Conservation (phyloP, 306 rosid species). For the Gastrolobium bilobum region DNA sequence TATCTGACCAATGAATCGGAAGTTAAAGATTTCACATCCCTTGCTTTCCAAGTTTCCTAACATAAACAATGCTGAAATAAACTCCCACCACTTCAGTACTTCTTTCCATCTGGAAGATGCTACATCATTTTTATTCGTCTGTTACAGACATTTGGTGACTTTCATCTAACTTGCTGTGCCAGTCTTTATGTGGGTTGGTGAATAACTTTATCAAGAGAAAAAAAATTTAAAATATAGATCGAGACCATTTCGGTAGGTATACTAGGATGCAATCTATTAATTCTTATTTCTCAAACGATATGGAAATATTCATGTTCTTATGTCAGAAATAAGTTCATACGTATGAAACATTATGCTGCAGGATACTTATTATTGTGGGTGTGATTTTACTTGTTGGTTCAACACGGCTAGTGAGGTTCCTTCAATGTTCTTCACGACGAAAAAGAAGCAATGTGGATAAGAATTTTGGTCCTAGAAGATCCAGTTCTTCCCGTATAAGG, state of each 20-base stretch:
- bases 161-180: conserved; percentile 16
- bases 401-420: conserved; percentile 64
- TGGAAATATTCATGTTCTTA: conserved; percentile 5
- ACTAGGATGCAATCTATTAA: not conserved
- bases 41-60: conserved; percentile 17
- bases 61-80: conserved; percentile 22
- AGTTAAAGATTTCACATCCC: not conserved
- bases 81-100: not conserved
- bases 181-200: conserved; percentile 28
- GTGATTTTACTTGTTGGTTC: conserved; percentile 94
- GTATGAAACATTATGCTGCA: conserved; percentile 51
- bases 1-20: conserved; percentile 1
- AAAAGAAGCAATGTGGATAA: conserved; percentile 64
- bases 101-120: conserved; percentile 12
- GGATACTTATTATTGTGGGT: conserved; percentile 84
- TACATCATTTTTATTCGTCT: not conserved
- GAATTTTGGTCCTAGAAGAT: conserved; percentile 61
- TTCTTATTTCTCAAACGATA: conserved; percentile 15
- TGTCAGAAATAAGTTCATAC: conserved; percentile 27
- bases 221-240: not conserved
- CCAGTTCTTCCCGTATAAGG: conserved; percentile 64
- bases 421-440: conserved; percentile 60
- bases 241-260: not conserved
- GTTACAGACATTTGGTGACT: conserved; percentile 9
- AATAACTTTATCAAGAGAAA: conserved; percentile 23